Percentiles rank a stretch among this genome's conserved stretches.
phyloP scores from a whole-genome alignment of 768 basidiomycete species.

The Pleurotus ostreatus region DNA sequence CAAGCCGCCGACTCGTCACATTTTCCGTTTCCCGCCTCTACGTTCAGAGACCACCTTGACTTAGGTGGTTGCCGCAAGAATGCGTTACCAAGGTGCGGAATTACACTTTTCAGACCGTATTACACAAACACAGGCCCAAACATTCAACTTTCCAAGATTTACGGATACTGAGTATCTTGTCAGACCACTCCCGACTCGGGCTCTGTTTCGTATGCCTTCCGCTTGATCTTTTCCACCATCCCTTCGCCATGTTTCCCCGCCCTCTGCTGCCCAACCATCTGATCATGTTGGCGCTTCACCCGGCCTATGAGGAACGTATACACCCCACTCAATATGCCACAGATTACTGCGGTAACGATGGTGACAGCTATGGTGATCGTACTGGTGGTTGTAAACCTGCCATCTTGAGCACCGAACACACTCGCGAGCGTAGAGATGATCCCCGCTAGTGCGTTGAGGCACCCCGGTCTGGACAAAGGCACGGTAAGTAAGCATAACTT shows the following conservation, averaged over 20 bases:
- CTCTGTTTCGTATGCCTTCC: slow-evolving; percentile 14
- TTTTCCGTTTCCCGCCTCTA: too few relatives aligned
- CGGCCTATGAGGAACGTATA: slow-evolving; percentile 39
- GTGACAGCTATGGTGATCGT: slow-evolving; percentile 48
- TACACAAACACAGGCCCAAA: too few relatives aligned
- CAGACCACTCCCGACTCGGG: slow-evolving; percentile 14
- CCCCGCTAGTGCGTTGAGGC: slow-evolving; percentile 53
- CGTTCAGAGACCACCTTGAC: too few relatives aligned
- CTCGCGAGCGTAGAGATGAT: slow-evolving; percentile 50
- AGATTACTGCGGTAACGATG: slow-evolving; percentile 30
- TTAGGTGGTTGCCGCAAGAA: too few relatives aligned
- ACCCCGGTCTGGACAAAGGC: slow-evolving; percentile 42
- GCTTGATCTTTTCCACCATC: slow-evolving; percentile 18
- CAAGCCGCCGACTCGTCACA: too few relatives aligned
- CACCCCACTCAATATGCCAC: slow-evolving; percentile 33
- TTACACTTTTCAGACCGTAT: too few relatives aligned
- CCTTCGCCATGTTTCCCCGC: slow-evolving; percentile 45
- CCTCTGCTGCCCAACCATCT: slow-evolving; percentile 33
- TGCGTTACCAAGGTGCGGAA: too few relatives aligned
- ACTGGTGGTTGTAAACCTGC: slow-evolving; percentile 37
- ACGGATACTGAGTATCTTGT: not conserved
- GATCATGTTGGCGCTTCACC: slow-evolving; percentile 39
- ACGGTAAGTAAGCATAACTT: not conserved
- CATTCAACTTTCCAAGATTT: too few relatives aligned
- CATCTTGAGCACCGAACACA: slow-evolving; percentile 46